phyloP scores from a whole-genome alignment of 2,329 filamentous ascomycete species.

The Aurifilum marmelostoma region DNA sequence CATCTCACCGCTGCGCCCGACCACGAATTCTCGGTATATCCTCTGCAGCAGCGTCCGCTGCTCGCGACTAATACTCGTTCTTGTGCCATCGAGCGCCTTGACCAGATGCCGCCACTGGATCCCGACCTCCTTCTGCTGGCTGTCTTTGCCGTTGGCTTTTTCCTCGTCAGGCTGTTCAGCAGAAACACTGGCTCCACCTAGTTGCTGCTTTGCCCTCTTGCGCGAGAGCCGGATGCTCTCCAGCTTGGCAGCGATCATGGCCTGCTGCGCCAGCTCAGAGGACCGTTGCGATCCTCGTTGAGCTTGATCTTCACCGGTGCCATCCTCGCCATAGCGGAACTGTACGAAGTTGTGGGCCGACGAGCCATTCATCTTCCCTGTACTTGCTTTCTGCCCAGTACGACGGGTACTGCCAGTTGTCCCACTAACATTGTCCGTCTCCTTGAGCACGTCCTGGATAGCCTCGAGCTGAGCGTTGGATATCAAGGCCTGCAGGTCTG shows the following conservation, averaged over 20 bases:
- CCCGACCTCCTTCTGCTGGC: conserved; percentile 65
- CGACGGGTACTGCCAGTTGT: conserved; percentile 40
- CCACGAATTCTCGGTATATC: conserved; percentile 93
- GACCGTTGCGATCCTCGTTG: conserved; percentile 54
- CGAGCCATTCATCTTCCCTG: conserved; percentile 28
- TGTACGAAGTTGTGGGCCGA: conserved; percentile 68
- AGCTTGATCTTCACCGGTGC: conserved; percentile 46
- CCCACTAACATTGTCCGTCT: conserved; percentile 48
- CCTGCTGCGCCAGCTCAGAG: conserved; percentile 70
- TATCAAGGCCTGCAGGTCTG: conserved; percentile 90
- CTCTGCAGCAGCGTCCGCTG: conserved; percentile 74
- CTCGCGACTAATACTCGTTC: conserved; percentile 79
- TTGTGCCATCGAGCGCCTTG: conserved; percentile 74
- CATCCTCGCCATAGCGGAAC: conserved; percentile 76
- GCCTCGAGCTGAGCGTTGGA: conserved; percentile 97
- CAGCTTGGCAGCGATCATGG: conserved; percentile 79
- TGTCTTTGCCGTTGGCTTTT: conserved; percentile 29
- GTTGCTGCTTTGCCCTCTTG: conserved; percentile 61
- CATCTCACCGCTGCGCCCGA: conserved; percentile 92
- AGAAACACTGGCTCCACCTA: conserved; percentile 34
- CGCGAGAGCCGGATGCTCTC: conserved; percentile 75
- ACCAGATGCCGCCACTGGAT: conserved; percentile 84
- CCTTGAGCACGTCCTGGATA: conserved; percentile 87
- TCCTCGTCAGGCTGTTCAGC: conserved; percentile 35
- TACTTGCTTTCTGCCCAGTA: conserved; percentile 27